Base-by-base conservation (phyloP, 139 green algal species). In the Asterochloris sp. region DNA sequence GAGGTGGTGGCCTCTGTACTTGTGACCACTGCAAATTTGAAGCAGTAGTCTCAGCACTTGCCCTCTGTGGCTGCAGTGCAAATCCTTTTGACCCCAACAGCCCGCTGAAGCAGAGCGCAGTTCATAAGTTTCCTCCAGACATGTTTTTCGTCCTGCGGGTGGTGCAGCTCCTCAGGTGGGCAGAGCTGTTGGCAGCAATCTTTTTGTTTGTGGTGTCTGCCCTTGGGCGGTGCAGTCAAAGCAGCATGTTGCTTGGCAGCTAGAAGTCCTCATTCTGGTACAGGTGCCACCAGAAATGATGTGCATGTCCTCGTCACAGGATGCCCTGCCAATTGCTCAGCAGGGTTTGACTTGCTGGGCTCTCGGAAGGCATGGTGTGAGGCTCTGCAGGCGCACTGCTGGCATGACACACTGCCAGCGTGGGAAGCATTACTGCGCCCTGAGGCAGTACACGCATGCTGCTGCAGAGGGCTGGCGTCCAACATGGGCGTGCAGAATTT, bases 121-220 rank as follows among this genome's bases (percentile, higher is more conserved):
- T 99, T 80, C 84, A 89, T 60, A 88, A 83, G n/a, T 99, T 99
- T 87, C 96, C 96, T 0, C 83, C 90, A 60, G 96, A 99, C 89
- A 85, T 98, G 69, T 98, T 99, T 87, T 98, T 99, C 79, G 93
- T 99, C 74, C 85, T 99, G 81, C 88, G 96, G 12, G 94, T 97
- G 74, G 88, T 96, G 29, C 92, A 95, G 85, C 88, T 97, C 86
- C 90, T 98, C 73, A 84, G 81, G 81, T 71, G 76, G 62, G 79
- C 62, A 76, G 8, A 54, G 14, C 12, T 76, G 23, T 27, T 76
- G 28, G 12, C 23, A 75, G 17, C 8, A 47, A 27, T 54, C 19
- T 26, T 47, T 21, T 47, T 54, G 38, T 54, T 54, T 54, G 38
- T 54, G 38, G 38, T 54, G 38, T 54, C 38, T 54, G 38, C 38